Evolutionary conservation across 495 filamentous ascomycete species (phyloP).

Genomic region (Xylaria scruposa): DNA sequence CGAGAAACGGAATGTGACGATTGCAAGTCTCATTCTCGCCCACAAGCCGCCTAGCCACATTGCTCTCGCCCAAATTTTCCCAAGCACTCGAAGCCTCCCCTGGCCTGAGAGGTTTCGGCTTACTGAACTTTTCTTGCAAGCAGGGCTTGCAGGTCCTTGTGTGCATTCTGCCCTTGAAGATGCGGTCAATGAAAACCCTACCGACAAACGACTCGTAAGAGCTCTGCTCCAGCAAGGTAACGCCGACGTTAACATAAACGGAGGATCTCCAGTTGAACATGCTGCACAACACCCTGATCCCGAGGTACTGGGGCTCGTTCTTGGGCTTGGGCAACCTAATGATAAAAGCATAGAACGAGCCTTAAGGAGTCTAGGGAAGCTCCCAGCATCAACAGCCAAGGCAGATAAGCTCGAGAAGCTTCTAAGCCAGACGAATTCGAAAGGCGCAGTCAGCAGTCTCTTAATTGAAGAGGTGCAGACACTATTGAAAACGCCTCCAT

Average conservation of each 20-base stretch:
- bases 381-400: slow-evolving; percentile 45
- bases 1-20: slow-evolving; percentile 41
- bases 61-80: slow-evolving; percentile 50
- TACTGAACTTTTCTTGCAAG: slow-evolving; percentile 47
- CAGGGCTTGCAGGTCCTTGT: slow-evolving; percentile 44
- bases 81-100: slow-evolving; percentile 41
- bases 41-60: slow-evolving; percentile 44
- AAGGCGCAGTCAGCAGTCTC: slow-evolving; percentile 41
- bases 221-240: slow-evolving; percentile 50
- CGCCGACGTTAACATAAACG: slow-evolving; percentile 52
- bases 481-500: slow-evolving; percentile 38
- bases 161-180: slow-evolving; percentile 49
- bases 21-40: slow-evolving; percentile 49
- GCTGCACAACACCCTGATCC: slow-evolving; percentile 46
- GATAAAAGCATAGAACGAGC: slow-evolving; percentile 42
- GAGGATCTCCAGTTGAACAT: slow-evolving; percentile 42
- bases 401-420: slow-evolving; percentile 45
- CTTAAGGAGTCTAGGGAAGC: slow-evolving; percentile 40
- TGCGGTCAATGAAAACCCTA: slow-evolving; percentile 47
- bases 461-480: slow-evolving; percentile 51
- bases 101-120: slow-evolving; percentile 46
- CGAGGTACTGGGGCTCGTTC: slow-evolving; percentile 49
- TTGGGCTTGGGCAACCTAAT: slow-evolving; percentile 47
- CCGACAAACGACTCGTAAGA: slow-evolving; percentile 46
- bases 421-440: slow-evolving; percentile 45